Base-by-base conservation (phyloP, 2,329 filamentous ascomycete genomes). In the Exophiala bonariae region DNA sequence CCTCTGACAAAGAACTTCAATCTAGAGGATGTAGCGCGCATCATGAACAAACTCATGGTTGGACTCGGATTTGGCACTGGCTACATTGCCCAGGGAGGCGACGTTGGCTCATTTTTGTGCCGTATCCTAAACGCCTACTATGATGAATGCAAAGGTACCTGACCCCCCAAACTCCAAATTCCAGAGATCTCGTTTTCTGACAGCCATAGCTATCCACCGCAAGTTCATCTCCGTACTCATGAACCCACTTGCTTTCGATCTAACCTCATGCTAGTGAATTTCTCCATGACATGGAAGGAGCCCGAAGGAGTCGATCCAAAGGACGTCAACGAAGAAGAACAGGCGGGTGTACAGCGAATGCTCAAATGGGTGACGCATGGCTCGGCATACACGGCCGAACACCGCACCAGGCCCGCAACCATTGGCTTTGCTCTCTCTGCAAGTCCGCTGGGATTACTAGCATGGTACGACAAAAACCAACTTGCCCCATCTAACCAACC, bases 11-110 rank as follows among this genome's bases (percentile, higher is more conserved):
- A 63, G 13, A 62, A 80, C 52, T 79, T 72, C 54, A 61, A 54
- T 0, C 50, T 66, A 0, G 55, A 61, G 1, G 69, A 73, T 38
- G 68, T 65, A 20, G 69, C 75, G 0, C 61, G 66, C 1, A 60
- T 78, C 7, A 65, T 81, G 44, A 68, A 82, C 60, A 66, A 72
- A 17, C 55, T 82, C 2, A 77, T 83, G 71, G 50, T 74, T 2
- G 66, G 66, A 0, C 68, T 83, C 3, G 80, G 80, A 0, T 79
- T 82, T 37, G 67, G 65, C 0, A 35, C 28, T 20, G 74, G 74
- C 2, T 83, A 83, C 52, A 60, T 80, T 6, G 69, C 70, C 0
- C 79, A 82, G 59, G 80, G 80, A 8, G 80, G 80, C 3, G 80
- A 84, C 54, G 65, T 83, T 2, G 76, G 78, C 2, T 70, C 68